Evolutionary conservation across 495 filamentous ascomycete species (phyloP), one percentile per base, ranked within the genome.

Genomic region (Penicillium malachiteum): DNA sequence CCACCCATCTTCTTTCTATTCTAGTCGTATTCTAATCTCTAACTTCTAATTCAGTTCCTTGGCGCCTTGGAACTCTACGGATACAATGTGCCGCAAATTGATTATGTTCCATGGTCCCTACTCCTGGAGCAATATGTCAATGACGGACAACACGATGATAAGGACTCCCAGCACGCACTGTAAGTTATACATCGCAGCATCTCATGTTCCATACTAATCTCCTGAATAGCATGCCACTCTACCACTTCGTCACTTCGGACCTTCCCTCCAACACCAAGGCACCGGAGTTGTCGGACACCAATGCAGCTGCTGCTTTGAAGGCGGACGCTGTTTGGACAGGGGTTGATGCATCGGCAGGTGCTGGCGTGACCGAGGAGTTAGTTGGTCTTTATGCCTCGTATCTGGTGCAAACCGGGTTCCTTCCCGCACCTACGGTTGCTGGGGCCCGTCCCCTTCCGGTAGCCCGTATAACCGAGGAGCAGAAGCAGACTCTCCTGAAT

Each of bases 221-320:
- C 16, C 45, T 32, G 12, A 35, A 34, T 3, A 73, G 71, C n/a
- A 87, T 94, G 82, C 91, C 91, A 1, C 82, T 96, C 26, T 91
- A 88, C 65, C 88, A 96, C 71, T 93, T 95, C 67, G 89, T 88
- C 40, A 87, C 84, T 31, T 80, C 82, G 14, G 87, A 96, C 63
- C 81, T 97, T 8, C 92, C 91, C 0, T 81, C 80, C 8, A 84
- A 84, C 55, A 92, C 90, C 10, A 85, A 84, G 52, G 90, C 91
- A 1, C 91, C 90, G 0, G 89, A 90, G 65, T 77, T 97, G 18
- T 88, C 90, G 53, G 90, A 96, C 60, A 65, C 69, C 13, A 92
- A 95, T 58, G 84, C 92, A 3, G 78, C 79, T 0, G 68, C 74
- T 1, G 78, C 88, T 0, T 71, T 96, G 26, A 79, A 78, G 55